Evolutionary conservation across 2,329 filamentous ascomycete species (phyloP).

Genomic region (Colletotrichum horii): DNA sequence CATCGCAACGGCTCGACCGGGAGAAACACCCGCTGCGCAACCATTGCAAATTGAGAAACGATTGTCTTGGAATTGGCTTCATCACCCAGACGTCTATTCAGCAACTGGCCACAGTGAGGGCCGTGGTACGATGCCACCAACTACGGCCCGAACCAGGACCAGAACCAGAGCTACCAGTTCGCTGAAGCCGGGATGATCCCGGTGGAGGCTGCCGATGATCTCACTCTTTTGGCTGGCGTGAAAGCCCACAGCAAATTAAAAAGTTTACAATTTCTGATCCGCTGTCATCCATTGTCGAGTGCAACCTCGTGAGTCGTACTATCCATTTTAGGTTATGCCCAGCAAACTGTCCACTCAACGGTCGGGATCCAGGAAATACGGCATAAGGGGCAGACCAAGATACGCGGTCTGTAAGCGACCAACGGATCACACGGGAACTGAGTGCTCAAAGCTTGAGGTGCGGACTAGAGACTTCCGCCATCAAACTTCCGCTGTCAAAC

Average conservation of each 20-base stretch:
- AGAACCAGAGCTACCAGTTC: background rate
- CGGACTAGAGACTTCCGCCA: background rate
- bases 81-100: background rate
- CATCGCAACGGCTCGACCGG: background rate
- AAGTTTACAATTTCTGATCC: background rate
- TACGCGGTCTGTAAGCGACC: background rate
- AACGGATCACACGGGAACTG: background rate
- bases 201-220: background rate
- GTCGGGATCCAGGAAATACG: background rate
- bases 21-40: background rate
- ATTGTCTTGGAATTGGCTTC: background rate
- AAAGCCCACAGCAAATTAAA: background rate
- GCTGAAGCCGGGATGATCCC: background rate
- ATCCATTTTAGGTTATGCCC: background rate
- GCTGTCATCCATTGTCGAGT: background rate
- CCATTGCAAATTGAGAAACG: background rate
- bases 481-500: background rate
- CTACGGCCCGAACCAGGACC: background rate
- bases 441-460: background rate
- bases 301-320: background rate
- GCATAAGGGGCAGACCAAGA: background rate
- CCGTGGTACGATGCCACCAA: background rate
- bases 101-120: background rate
- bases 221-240: background rate
- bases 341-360: background rate